phyloP scores from a whole-genome alignment of 169 alveolate genomes.

The Eimeria maxima region DNA sequence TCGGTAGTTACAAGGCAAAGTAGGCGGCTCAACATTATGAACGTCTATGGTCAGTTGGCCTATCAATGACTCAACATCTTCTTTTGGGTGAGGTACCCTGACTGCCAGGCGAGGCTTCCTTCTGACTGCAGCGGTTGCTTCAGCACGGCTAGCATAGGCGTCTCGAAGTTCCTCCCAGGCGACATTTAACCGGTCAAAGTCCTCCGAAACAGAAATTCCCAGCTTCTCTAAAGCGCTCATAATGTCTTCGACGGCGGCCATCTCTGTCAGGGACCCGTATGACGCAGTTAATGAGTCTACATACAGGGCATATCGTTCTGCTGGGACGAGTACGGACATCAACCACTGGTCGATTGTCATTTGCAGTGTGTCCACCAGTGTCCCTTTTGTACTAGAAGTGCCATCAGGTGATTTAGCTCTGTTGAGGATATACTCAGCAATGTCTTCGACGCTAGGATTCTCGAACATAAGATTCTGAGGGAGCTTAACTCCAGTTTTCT shows the following conservation, averaged over 20 bases:
- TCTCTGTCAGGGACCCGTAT: constrained; percentile 80
- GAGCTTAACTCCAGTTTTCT: constrained; percentile 86
- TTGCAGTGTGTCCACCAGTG: constrained; percentile 57
- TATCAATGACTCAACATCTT: constrained; percentile 82
- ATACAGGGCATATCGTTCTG: constrained; percentile 86
- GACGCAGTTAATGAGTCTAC: constrained; percentile 84
- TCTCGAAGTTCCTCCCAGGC: constrained; percentile 87
- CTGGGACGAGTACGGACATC: constrained; percentile 84
- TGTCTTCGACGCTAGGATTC: constrained; percentile 86
- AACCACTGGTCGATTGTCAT: constrained; percentile 87
- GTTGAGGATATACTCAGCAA: constrained; percentile 83
- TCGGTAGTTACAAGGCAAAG: constrained; percentile 81
- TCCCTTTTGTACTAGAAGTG: constrained; percentile 41
- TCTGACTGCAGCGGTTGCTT: constrained; percentile 18
- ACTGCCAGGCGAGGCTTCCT: constrained; percentile 54
- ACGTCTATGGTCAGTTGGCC: constrained; percentile 82
- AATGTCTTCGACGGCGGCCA: constrained; percentile 86
- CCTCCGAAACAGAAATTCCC: constrained; percentile 85
- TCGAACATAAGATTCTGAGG: constrained; percentile 88
- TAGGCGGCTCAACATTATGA: constrained; percentile 79
- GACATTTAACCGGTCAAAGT: constrained; percentile 85
- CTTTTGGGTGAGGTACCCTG: constrained; percentile 85
- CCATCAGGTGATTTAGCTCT: constrained; percentile 53
- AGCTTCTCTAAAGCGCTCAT: constrained; percentile 84
- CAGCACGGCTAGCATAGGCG: constrained; percentile 65